Evolutionary conservation across 768 basidiomycete species (phyloP).

Genomic region (Kondoa malvinella): DNA sequence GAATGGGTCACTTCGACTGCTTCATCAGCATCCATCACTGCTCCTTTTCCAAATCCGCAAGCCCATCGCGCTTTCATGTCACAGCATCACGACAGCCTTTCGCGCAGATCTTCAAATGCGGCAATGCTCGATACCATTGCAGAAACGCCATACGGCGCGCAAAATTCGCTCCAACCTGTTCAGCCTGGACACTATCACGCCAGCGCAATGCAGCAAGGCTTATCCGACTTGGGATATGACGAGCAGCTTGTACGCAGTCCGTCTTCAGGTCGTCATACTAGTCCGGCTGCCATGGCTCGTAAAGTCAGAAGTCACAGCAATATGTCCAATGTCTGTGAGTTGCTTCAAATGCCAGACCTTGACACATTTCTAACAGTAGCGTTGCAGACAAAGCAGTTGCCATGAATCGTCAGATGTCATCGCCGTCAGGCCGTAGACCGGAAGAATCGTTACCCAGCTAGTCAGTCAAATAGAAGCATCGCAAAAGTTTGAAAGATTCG

Average conservation of each 20-base stretch:
- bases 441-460: neutral
- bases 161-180: neutral
- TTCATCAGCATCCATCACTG: neutral
- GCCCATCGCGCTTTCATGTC: neutral
- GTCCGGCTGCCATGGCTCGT: neutral
- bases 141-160: neutral
- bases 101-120: neutral
- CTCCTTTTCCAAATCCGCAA: neutral
- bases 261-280: neutral
- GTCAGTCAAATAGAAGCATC: neutral
- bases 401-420: neutral
- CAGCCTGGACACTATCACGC: neutral
- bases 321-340: neutral
- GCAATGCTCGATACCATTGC: neutral
- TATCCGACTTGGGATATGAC: neutral
- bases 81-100: neutral
- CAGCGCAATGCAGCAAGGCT: neutral
- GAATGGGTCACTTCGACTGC: neutral
- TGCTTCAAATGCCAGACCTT: neutral
- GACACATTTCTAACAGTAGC: neutral
- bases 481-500: neutral
- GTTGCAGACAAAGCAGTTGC: neutral
- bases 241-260: neutral
- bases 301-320: neutral
- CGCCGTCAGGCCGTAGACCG: neutral